Base-by-base conservation (phyloP, 441 rosid genomes). In the Viola pubescens region DNA sequence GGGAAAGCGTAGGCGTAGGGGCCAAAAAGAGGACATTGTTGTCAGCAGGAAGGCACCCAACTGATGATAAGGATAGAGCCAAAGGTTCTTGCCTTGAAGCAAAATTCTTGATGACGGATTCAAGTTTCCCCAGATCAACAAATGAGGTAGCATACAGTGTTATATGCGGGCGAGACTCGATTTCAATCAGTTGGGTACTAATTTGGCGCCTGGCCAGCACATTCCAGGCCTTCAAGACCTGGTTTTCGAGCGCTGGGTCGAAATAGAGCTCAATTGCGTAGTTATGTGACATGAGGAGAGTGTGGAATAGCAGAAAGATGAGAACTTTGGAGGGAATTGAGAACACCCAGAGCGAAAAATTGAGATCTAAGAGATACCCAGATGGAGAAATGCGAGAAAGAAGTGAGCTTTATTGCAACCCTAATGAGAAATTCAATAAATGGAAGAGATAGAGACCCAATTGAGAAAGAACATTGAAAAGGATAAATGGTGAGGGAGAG, bases 181-280 rank as follows among this genome's bases (percentile, higher is more conserved):
- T 89, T 76, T 77, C 87, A 61, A 92, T 89, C 64, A 92, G 77
- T 19, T 87, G 89, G 47, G 92, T 81, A 65, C 97, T 87, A 79
- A 89, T 87, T 71, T 89, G 95, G 49, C 98, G 97, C 58, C 96
- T 94, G 45, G 97, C 97, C 52, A 92, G 75, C 52, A 89, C 95
- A 70, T 89, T 89, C 97, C 97, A 89, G 49, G 97, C 91, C 79
- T 92, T 89, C 70, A 89, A 69, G 52, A 87, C 91, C 75, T 92
- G 97, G 80, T 92, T 92, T 64, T 92, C 98, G 5, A 92, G 88
- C 1, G 95, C 88, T 0, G 97, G 91, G 49, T 92, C 98, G 77
- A 92, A 89, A 61, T 92, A 88, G 70, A 13, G 82, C 92, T 70
- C 70, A 64, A 65, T 65, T 51, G 74, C 62, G 56, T 65, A 65